These are phyloP conservation scores for Basipetospora chlamydospora DNA, from an alignment of 2,329 filamentous ascomycete genomes.

Conservation along the genomic window DNA sequence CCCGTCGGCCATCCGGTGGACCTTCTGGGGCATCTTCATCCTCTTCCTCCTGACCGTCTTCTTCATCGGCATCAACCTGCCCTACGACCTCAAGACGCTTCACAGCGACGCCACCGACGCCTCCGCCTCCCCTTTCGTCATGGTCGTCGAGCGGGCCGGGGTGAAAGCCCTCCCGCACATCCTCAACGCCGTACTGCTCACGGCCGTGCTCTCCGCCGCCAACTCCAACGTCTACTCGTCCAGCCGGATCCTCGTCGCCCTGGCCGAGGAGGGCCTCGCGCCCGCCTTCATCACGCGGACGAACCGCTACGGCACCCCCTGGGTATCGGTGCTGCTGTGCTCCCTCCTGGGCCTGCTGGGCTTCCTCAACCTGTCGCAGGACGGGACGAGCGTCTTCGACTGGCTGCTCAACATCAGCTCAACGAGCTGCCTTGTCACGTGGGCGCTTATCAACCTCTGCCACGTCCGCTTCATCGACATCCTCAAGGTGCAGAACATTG, in stretches of 20 bases:
- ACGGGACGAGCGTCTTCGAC: conserved; percentile 48
- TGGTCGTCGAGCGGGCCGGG: conserved; percentile 45
- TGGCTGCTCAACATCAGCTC: conserved; percentile 61
- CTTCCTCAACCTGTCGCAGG: conserved; percentile 50
- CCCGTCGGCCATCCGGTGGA: conserved; percentile 57
- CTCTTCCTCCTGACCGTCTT: conserved; percentile 53
- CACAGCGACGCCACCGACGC: conserved; percentile 38
- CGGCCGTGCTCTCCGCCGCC: conserved; percentile 63
- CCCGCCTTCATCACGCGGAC: conserved; percentile 44
- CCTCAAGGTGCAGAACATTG: conserved; percentile 39
- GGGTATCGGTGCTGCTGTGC: conserved; percentile 38
- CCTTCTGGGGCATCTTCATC: conserved; percentile 59
- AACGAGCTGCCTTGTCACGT: conserved; percentile 55
- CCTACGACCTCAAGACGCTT: conserved; percentile 42
- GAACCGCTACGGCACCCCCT: conserved; percentile 48
- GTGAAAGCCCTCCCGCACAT: conserved; percentile 50
- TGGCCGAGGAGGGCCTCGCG: conserved; percentile 50
- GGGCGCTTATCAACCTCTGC: conserved; percentile 50
- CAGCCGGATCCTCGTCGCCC: conserved; percentile 51
- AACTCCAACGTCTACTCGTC: conserved; percentile 66
- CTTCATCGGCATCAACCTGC: conserved; percentile 58
- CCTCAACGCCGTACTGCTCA: conserved; percentile 66
- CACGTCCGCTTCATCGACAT: conserved; percentile 53
- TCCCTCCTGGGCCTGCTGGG: conserved; percentile 47
- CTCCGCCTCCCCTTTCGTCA: conserved; percentile 50